Conservation (phyloP, 2,329 filamentous ascomycete genomes). For the Ceratocystis albifundus region DNA sequence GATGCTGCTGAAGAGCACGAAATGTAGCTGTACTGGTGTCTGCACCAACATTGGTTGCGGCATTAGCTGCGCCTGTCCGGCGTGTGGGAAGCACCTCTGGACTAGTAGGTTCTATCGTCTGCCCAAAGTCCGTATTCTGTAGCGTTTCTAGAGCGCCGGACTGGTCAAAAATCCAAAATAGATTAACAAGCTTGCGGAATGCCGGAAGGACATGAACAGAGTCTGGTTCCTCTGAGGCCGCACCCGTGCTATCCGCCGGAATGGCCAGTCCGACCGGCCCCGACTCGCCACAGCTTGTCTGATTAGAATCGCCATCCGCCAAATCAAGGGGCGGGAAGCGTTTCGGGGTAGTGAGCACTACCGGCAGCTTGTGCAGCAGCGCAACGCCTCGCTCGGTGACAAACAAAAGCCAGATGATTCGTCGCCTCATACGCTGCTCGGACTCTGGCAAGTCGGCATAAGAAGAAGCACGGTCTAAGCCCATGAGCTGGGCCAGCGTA, state of each 20-base stretch:
- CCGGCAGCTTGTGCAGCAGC: slow-evolving; percentile 40
- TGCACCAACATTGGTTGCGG: slow-evolving; percentile 5
- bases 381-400: slow-evolving; percentile 41
- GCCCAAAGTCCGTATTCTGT: slow-evolving; percentile 31
- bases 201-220: slow-evolving; percentile 36
- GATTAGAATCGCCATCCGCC: neutral
- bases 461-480: slow-evolving; percentile 32
- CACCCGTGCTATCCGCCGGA: neutral
- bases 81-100: slow-evolving; percentile 16
- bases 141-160: slow-evolving; percentile 39
- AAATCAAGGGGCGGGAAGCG: slow-evolving; percentile 31
- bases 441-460: slow-evolving; percentile 21
- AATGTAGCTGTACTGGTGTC: slow-evolving; percentile 25
- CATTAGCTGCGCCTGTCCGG: slow-evolving; percentile 29
- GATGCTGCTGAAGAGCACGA: slow-evolving; percentile 33
- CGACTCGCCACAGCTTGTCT: neutral
- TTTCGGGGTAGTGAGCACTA: slow-evolving; percentile 33
- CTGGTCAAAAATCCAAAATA: slow-evolving; percentile 42
- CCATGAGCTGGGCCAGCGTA: slow-evolving; percentile 40
- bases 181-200: slow-evolving; percentile 38
- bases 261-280: neutral
- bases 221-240: slow-evolving; percentile 25
- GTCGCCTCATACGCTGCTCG: slow-evolving; percentile 34
- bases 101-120: slow-evolving; percentile 10
- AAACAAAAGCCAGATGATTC: slow-evolving; percentile 39